Evolutionary conservation across 345 rosid genomes (phyloP), one percentile per base, ranked within the genome.

Genomic region (Linum usitatissimum): DNA sequence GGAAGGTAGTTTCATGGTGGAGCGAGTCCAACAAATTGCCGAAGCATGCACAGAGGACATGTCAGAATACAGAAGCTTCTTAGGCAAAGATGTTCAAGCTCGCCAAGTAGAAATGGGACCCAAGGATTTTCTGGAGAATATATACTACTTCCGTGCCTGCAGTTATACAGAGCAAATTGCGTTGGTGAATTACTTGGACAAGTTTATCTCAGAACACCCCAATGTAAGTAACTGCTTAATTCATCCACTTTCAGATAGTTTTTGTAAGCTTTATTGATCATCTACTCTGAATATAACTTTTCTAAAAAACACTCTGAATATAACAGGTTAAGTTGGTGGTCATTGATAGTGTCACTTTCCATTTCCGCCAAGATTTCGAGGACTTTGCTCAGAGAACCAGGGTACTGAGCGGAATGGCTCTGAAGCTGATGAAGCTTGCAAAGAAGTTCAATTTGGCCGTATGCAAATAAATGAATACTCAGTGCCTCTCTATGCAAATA

Each of bases 301-400:
- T n/a, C n/a, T n/a, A n/a, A n/a, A n/a, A n/a, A n/a, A n/a, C n/a
- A 30, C 64, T 57, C 3, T 62, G 51, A 64, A 65, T 68, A 65
- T 68, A 56, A 34, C 85, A 92, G 99, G 97, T 92, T 54, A 87
- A 87, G 78, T 53, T 87, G 53, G 82, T 92, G 9, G 67, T 92
- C 34, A 76, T 92, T 20, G 96, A 92, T 68, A 92, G 99, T 61
- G 67, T 92, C 69, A 81, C 99, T 59, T 90, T 90, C 81, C 99
- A 89, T 78, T 87, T 92, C 83, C 97, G 96, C 45, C 99, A 92
- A 75, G 91, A 86, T 79, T 90, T 84, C 77, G 97, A 87, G n/a
- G 90, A 92, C 77, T 63, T 90, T 64, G 87, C 82, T 55, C 84
- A 77, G 36, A 77, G 99, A 64, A 92, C 99, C 28, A 81, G 88